phyloP scores from a whole-genome alignment of 108 stramenopile genomes.

The Bacterosira constricta region DNA sequence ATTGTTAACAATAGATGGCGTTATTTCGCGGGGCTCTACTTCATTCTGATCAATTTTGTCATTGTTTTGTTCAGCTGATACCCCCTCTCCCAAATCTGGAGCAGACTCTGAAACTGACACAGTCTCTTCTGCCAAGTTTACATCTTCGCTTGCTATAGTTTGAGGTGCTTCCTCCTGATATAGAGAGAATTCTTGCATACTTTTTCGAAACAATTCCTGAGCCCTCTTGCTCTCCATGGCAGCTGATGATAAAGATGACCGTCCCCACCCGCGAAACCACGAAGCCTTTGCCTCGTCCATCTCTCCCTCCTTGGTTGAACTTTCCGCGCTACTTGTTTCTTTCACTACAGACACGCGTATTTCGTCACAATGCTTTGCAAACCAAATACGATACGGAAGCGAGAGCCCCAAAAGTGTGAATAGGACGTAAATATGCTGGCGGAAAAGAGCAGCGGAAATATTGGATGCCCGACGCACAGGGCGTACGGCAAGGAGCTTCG shows the following conservation, averaged over 20 bases:
- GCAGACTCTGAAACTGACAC: too few species aligned
- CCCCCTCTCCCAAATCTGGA: neutral
- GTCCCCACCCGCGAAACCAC: slow-evolving; percentile 41
- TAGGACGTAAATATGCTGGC: slow-evolving; percentile 64
- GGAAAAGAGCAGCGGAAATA: slow-evolving; percentile 53
- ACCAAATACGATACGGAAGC: slow-evolving; percentile 86
- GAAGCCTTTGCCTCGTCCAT: slow-evolving; percentile 18
- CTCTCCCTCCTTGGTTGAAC: slow-evolving; percentile 2
- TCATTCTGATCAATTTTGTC: neutral
- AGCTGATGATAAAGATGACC: slow-evolving; percentile 6
- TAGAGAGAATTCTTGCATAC: slow-evolving; percentile 51
- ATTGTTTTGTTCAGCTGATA: neutral
- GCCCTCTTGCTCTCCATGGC: slow-evolving; percentile 23
- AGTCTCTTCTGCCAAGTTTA: neutral
- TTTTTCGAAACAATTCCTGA: slow-evolving; percentile 43
- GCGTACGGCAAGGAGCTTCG: slow-evolving; percentile 71
- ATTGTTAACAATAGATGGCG: neutral
- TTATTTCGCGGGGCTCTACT: neutral
- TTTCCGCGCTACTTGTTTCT: slow-evolving; percentile 51
- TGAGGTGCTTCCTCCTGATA: slow-evolving; percentile 30
- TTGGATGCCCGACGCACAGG: slow-evolving; percentile 33
- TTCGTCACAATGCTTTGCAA: slow-evolving; percentile 83
- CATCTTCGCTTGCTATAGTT: neutral
- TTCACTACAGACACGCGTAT: slow-evolving; percentile 82
- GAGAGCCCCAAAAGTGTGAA: slow-evolving; percentile 75